Base-by-base conservation (phyloP, 371 early-diverging fungal species). In the Mortierella sp. region DNA sequence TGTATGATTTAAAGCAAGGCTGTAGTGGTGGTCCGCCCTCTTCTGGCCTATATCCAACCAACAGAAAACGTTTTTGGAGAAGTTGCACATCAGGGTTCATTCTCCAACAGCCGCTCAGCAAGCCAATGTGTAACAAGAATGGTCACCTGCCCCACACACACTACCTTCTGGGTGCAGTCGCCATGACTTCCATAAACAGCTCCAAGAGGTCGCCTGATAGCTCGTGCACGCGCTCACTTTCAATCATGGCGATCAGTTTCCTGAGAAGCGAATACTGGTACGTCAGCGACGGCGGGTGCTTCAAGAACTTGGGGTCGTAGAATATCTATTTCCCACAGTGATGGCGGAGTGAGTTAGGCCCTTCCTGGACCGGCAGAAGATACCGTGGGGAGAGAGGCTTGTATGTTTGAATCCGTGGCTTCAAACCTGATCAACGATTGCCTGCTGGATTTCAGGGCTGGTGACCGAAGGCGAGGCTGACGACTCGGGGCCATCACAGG, bases 1-100 rank as follows among this genome's bases (percentile, higher is more conserved):
- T 40, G 29, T 76, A 76, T 2, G 77, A 65, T 49, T 76, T 76
- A 59, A 76, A 76, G 59, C 70, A 69, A 2, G 77, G 59, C 25
- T 44, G 49, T 12, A 76, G 51, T 27, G 77, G 77, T 17, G 77
- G 77, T 17, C 77, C 77, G 0, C 77, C 77, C 10, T 60, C 54
- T 25, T 76, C 77, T 9, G 77, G 77, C 34, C 77, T 68, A 51
- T 37, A 3, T 8, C 2, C 21, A 6, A 25, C n/a, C 2, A 25
- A 17, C 14, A 16, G 27, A 3, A 16, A 47, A 19, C 22, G 47
- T 19, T 13, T 10, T 0, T 12, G 7, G n/a, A n/a, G n/a, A n/a
- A 34, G 34, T 34, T 34, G 34, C 34, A 34, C 34, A 34, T 34
- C 7, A 34, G 10, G 34, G 34, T 34, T 34, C 34, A 4, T 34